These are phyloP conservation scores for Phialemoniopsis sp. DNA, from an alignment of 2,329 filamentous ascomycete genomes.

Conservation along the genomic window DNA sequence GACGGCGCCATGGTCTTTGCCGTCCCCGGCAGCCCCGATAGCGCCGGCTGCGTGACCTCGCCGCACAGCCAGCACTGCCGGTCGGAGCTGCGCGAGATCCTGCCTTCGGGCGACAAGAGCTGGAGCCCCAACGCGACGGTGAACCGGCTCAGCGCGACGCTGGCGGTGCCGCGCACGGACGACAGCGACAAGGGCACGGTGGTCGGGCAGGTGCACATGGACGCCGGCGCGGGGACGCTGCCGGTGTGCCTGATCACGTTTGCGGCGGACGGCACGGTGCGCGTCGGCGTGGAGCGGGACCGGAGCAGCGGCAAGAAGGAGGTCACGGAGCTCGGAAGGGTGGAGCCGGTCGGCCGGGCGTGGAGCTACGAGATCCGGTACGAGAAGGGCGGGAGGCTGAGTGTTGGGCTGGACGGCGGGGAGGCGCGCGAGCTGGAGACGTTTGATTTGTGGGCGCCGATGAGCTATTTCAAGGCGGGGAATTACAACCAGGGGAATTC, in stretches of 20 bases:
- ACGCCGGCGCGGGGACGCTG: no score
- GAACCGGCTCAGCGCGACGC: slow-evolving; percentile 25
- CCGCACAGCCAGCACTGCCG: slow-evolving; percentile 34
- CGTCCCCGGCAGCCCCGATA: slow-evolving; percentile 26
- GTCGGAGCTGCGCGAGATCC: slow-evolving; percentile 32
- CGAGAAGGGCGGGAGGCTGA: slow-evolving; percentile 20
- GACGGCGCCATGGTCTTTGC: slow-evolving; percentile 31
- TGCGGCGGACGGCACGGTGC: slow-evolving; percentile 19
- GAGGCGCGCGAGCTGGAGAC: slow-evolving; percentile 17
- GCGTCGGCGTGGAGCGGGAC: slow-evolving; percentile 32
- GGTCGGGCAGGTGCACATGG: slow-evolving; percentile 33
- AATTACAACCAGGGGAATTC: slow-evolving; percentile 28
- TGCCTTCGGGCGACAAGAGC: slow-evolving; percentile 12
- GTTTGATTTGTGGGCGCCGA: slow-evolving; percentile 19
- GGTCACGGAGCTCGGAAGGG: slow-evolving; percentile 22
- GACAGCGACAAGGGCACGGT: slow-evolving; percentile 28
- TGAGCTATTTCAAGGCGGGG: slow-evolving; percentile 31
- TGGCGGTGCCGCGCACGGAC: slow-evolving; percentile 19
- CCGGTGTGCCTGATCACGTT: no score
- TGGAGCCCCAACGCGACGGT: slow-evolving; percentile 24
- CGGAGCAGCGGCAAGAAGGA: slow-evolving; percentile 21
- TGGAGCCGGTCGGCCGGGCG: slow-evolving; percentile 19
- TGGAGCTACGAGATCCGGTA: slow-evolving; percentile 34
- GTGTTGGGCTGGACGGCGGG: slow-evolving; percentile 22
- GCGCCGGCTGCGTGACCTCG: slow-evolving; percentile 29